A percentile compares a stretch with the other conserved stretches of the same genome.
These are phyloP conservation scores for Myxozyma melibiosi DNA, from an alignment of 805 yeast genomes.

Conservation along the genomic window DNA sequence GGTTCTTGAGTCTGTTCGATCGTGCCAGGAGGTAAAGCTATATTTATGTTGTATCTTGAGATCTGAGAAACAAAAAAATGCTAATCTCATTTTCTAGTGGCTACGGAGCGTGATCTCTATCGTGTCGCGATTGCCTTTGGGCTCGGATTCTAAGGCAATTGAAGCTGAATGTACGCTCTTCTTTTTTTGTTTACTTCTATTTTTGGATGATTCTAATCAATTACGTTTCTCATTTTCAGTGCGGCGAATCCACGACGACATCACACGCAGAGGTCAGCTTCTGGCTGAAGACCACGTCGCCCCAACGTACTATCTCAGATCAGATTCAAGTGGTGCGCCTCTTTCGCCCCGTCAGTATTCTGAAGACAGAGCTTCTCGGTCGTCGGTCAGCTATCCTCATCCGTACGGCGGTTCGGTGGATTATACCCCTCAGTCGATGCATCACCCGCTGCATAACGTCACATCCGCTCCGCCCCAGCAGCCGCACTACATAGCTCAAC, in stretches of 20 bases:
- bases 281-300: slow-evolving; percentile 12
- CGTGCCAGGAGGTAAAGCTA: slow-evolving; percentile 22
- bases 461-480: slow-evolving; percentile 1
- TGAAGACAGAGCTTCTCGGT: slow-evolving; percentile 9
- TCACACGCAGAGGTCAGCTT: slow-evolving; percentile 7
- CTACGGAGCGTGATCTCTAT: slow-evolving; percentile 21
- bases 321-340: slow-evolving; percentile 6
- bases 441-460: slow-evolving; percentile 2
- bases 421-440: not conserved
- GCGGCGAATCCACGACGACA: slow-evolving; percentile 16
- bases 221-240: not conserved
- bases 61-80: not conserved
- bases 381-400: slow-evolving; percentile 4
- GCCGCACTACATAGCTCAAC: not conserved
- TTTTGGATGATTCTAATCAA: too few species aligned
- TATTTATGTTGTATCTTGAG: not conserved
- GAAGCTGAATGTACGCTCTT: slow-evolving; percentile 17
- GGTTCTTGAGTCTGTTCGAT: slow-evolving; percentile 23
- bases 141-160: slow-evolving; percentile 3
- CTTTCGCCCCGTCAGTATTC: slow-evolving; percentile 16
- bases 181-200: not conserved
- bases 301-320: slow-evolving; percentile 5
- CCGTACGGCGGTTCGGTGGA: not conserved
- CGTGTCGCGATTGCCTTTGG: slow-evolving; percentile 14
- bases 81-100: slow-evolving; percentile 5